A percentile compares a stretch with the other conserved stretches of the same genome.
Evolutionary conservation across 108 stramenopile genomes (phyloP).

Genomic region (Cyclotella choctawhatcheeana): DNA sequence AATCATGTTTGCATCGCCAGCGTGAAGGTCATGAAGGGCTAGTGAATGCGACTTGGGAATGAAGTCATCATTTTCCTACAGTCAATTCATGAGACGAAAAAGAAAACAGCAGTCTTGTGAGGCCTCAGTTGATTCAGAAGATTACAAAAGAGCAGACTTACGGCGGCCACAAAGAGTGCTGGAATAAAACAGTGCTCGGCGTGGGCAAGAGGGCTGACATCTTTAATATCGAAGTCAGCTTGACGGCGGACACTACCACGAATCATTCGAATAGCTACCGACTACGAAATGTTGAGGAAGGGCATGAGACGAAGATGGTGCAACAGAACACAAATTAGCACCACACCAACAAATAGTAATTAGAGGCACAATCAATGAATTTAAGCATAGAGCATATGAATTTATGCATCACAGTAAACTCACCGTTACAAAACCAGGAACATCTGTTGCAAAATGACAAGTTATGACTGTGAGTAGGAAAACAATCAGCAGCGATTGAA

Average conservation of each 20-base stretch:
- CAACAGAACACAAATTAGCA: too few species aligned
- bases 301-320: too few species aligned
- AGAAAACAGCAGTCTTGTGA: too few species aligned
- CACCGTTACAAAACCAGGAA: constrained; percentile 73
- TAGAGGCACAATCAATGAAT: too few species aligned
- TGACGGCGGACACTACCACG: constrained; percentile 85
- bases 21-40: constrained; percentile 87
- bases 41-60: constrained; percentile 89
- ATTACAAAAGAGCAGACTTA: too few species aligned
- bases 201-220: constrained; percentile 88
- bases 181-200: constrained; percentile 95
- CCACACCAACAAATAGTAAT: too few species aligned
- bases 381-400: not conserved
- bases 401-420: not conserved
- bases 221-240: constrained; percentile 91
- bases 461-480: too few species aligned
- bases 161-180: constrained; percentile 93
- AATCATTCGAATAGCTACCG: constrained; percentile 87
- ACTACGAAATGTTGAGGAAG: not conserved
- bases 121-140: too few species aligned
- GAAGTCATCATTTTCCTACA: constrained; percentile 96
- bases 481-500: too few species aligned
- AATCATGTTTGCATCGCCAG: constrained; percentile 97
- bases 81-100: too few species aligned
- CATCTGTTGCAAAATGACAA: too few species aligned